Conservation (phyloP, 441 rosid genomes). For the Hura crepitans region DNA sequence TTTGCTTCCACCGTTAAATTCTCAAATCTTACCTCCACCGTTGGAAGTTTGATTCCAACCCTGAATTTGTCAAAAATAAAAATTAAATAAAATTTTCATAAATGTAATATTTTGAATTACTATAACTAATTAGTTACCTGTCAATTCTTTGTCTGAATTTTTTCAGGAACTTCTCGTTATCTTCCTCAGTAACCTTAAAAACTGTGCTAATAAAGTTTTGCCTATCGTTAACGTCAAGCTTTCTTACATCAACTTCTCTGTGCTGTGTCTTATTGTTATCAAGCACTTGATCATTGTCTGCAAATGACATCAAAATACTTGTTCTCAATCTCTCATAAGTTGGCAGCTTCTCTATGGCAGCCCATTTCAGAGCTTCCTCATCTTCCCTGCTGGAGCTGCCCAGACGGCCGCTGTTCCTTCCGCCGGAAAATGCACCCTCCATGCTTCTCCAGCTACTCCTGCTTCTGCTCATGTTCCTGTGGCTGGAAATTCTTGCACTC, state of each 20-base stretch:
- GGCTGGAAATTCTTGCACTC: conserved; percentile 10
- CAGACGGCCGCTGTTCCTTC: conserved; percentile 29
- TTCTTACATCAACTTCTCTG: conserved; percentile 69
- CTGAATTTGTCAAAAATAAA: conserved; percentile 29
- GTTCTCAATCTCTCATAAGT: conserved; percentile 66
- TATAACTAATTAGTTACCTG: conserved; percentile 29
- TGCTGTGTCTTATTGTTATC: conserved; percentile 31
- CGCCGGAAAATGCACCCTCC: conserved; percentile 18
- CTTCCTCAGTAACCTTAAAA: conserved; percentile 67
- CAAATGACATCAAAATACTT: conserved; percentile 42
- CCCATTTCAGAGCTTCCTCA: conserved; percentile 84
- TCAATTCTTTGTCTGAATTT: conserved; percentile 64
- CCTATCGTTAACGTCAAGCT: conserved; percentile 54
- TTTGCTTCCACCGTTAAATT: conserved; percentile 62
- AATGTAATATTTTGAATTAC: too few relatives aligned
- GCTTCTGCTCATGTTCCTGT: conserved; percentile 10
- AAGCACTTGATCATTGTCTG: conserved; percentile 27
- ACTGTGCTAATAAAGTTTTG: conserved; percentile 53
- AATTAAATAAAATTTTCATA: background rate
- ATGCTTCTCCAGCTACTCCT: conserved; percentile 9
- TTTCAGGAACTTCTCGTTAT: conserved; percentile 57
- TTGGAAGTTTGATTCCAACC: conserved; percentile 74
- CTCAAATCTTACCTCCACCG: conserved; percentile 80
- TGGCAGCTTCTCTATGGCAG: conserved; percentile 73
- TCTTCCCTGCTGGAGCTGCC: conserved; percentile 36